Evolutionary conservation across 2,329 filamentous ascomycete species (phyloP), one percentile per base, ranked within the genome.

Genomic region (Diaporthe australafricana): DNA sequence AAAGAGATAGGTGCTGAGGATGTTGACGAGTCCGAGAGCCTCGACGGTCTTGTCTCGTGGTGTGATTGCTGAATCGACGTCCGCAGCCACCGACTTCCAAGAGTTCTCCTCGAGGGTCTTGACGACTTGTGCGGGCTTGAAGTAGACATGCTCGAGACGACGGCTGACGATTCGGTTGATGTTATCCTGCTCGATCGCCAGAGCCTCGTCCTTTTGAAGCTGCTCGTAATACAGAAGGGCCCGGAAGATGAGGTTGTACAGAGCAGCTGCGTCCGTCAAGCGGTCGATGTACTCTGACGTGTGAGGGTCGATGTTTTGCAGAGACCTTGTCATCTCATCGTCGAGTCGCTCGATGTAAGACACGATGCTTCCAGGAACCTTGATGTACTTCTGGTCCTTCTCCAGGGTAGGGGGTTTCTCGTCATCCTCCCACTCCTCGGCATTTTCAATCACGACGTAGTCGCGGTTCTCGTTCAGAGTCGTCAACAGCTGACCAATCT

Each of bases 351-450:
- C 96, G 40, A 97, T 91, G 80, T 96, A 97, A 0, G 96, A 98
- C 56, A 98, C 94, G 73, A 98, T 87, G 86, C 94, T 98, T 80
- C 96, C 97, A 25, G 96, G 94, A 71, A 99, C 90, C 86, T 93
- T 95, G 88, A 98, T 93, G 80, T 96, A 89, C 81, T 90, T 93
- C 82, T 98, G 92, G 74, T 91, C 94, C 27, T 88, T 83, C 71
- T 89, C 90, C 76, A 96, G 87, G 40, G 88, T 87, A 17, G 96
- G 96, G 50, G 91, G 89, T 87, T 98, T 98, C 78, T 99, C 97
- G 77, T 99, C 97, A 79, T 99, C 96, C 77, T 99, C 96, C 96
- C 96, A 98, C 84, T 99, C 96, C 81, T 99, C 96, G 27, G 94
- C 96, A 76, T 90, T 92, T 85, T 99, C 96, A 30, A 96, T 87